These are phyloP conservation scores for Magnusiomyces fungicola DNA, from an alignment of 1,139 yeast genomes.

Conservation along the genomic window DNA sequence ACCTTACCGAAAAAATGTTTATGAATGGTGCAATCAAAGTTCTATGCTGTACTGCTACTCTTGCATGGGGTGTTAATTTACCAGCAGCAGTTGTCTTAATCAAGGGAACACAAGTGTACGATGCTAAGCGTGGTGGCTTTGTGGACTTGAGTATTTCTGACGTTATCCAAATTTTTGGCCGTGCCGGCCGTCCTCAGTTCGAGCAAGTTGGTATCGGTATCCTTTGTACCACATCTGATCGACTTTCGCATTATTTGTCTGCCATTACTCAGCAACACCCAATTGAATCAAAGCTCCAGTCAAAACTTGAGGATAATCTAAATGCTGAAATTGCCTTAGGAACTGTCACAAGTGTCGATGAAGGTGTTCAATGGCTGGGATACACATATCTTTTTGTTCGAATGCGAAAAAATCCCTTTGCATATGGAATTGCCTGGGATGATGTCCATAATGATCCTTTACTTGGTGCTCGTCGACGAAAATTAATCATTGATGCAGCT, in stretches of 20 bases:
- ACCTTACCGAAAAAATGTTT: constrained; percentile 82
- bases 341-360: constrained; percentile 88
- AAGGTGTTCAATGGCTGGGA: constrained; percentile 94
- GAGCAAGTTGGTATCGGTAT: constrained; percentile 91
- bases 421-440: constrained; percentile 88
- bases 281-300: constrained; percentile 76
- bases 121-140: constrained; percentile 90
- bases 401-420: constrained; percentile 90
- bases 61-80: constrained; percentile 98
- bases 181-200: constrained; percentile 99
- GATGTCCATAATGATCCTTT: constrained; percentile 80
- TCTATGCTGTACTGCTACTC: constrained; percentile 90
- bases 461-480: constrained; percentile 63
- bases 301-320: constrained; percentile 78
- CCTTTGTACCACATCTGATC: constrained; percentile 74
- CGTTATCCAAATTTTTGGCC: constrained; percentile 95
- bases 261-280: constrained; percentile 93
- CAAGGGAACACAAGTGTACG: constrained; percentile 94
- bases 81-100: constrained; percentile 98
- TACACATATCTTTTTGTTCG: constrained; percentile 91
- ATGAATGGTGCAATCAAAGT: constrained; percentile 81
- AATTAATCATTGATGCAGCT: constrained; percentile 74
- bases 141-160: constrained; percentile 92
- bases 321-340: constrained; percentile 96
- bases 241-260: constrained; percentile 78